Evolutionary conservation across 208 protist species (phyloP), one percentile per base, ranked within the genome.

Genomic region (Acanthamoeba castellanii): DNA sequence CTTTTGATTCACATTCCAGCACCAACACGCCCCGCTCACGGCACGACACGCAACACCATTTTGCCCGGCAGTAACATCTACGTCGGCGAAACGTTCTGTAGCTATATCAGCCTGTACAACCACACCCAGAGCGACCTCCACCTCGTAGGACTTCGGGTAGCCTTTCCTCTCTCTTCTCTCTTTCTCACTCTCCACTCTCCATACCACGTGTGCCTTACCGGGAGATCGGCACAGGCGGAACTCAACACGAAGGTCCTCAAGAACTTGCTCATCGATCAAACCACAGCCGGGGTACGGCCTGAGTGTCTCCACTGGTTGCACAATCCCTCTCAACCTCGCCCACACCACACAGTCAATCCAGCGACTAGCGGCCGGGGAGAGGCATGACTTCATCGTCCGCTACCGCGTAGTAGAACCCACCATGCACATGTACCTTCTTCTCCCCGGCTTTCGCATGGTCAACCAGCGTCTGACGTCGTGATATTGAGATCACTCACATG

Each of bases 71-170:
- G 76, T 13, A 85, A 85, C 14, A 85, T 85, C 76, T 85, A 85
- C 45, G 76, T 85, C 9, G 76, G 76, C 7, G 76, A 85, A 25
- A 85, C 76, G 27, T 85, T 85, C 47, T 32, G 76, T 42, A 85
- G 76, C 76, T 85, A 85, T 34, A 85, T 85, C 76, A 85, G 76
- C 76, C 76, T 85, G 16, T 85, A 85, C 76, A 85, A 85, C 25
- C 76, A 85, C 76, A 85, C 76, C 20, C 76, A 85, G 76, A 50
- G 11, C 76, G 76, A 85, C 22, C 37, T 85, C 16, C 47, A 59
- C 18, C 13, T 32, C 34, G 76, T 85, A 6, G n/a, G 45, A 6
- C 76, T 85, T 13, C 34, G 76, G 42, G 76, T 85, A 85, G 42
- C 25, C 25, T 61, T 16, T 11, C 27, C 27, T 3, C 61, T 68